A percentile compares a stretch with the other conserved stretches of the same genome.
phyloP scores from a whole-genome alignment of 495 filamentous ascomycete species.

The Delitschia confertaspora region DNA sequence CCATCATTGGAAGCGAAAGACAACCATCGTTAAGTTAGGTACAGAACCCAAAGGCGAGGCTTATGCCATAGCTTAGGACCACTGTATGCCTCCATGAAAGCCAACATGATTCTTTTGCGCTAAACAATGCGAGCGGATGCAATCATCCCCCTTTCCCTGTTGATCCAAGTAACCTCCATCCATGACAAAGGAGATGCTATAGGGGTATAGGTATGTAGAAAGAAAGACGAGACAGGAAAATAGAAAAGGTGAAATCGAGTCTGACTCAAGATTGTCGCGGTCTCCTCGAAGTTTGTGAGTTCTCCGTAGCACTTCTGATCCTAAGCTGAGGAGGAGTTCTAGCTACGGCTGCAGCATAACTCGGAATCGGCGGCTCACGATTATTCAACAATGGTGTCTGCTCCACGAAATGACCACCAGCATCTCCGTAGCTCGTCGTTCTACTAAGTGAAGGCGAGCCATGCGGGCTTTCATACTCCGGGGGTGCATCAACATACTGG shows the following conservation, averaged over 20 bases:
- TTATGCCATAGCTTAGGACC: too few relatives aligned
- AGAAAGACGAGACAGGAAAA: too few relatives aligned
- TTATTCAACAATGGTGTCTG: conserved; percentile 8
- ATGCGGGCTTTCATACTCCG: conserved; percentile 37
- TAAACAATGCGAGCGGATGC: too few relatives aligned
- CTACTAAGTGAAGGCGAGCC: conserved; percentile 15
- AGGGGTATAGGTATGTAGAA: conserved; percentile 1
- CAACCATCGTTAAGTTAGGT: too few relatives aligned
- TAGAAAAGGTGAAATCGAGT: neutral
- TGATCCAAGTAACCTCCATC: too few relatives aligned
- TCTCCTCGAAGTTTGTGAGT: conserved; percentile 10
- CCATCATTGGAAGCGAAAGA: too few relatives aligned
- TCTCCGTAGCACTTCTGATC: conserved; percentile 27
- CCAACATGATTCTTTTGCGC: too few relatives aligned
- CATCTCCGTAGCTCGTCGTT: conserved; percentile 5
- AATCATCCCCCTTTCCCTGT: too few relatives aligned
- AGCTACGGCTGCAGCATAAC: conserved; percentile 33
- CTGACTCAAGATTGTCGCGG: conserved; percentile 4
- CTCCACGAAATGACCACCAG: conserved; percentile 19
- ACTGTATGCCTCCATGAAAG: too few relatives aligned
- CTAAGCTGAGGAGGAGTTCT: conserved; percentile 15
- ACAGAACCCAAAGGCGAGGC: too few relatives aligned
- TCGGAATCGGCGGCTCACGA: conserved; percentile 32
- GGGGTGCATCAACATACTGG: conserved; percentile 31
- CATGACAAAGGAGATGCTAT: too few relatives aligned